Evolutionary conservation across 2,329 filamentous ascomycete genomes (phyloP), one percentile per base, ranked within the genome.

Genomic region (Mollisia scopiformis): DNA sequence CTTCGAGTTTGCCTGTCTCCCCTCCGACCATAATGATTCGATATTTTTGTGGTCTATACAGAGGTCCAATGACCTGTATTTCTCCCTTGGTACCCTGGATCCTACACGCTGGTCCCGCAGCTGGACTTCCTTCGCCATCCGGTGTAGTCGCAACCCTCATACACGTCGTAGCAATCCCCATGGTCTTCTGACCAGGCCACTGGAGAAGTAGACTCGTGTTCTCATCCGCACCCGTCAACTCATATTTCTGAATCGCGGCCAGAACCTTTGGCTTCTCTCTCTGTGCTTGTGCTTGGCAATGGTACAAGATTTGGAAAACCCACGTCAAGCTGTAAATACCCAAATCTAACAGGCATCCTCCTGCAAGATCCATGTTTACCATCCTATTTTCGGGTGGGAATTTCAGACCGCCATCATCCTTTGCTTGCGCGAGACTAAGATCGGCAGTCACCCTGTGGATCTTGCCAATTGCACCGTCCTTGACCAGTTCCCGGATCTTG

Each of bases 221-320:
- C 72, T 88, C 84, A 71, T 91, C 87, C 7, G 82, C 83, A 7
- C 85, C 85, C 2, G 85, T 86, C 55, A 80, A 79, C n/a, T 78
- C 75, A 69, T 85, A 86, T 65, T 85, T 85, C 52, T 80, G 78
- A 68, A 89, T 82, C n/a, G 79, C 71, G 16, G 85, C 81, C 11
- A 81, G 73, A 4, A 90, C 82, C 39, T 76, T 79, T 0, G 88
- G 88, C 7, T 81, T 70, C 70, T 85, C 67, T 41, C 63, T 62
- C 43, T 64, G 49, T 19, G 50, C 54, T 5, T 74, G 74, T 2
- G 83, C 79, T 55, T 88, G 84, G 2, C 85, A 87, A 68, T 87
- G 84, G 73, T 90, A 91, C n/a, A 91, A 78, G 25, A 83, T 87
- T 73, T 90, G 87, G 77, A 88, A 90, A 41, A 88, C 82, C 88